phyloP scores from a whole-genome alignment of 257 asterid species.

The Coffea canephora region DNA sequence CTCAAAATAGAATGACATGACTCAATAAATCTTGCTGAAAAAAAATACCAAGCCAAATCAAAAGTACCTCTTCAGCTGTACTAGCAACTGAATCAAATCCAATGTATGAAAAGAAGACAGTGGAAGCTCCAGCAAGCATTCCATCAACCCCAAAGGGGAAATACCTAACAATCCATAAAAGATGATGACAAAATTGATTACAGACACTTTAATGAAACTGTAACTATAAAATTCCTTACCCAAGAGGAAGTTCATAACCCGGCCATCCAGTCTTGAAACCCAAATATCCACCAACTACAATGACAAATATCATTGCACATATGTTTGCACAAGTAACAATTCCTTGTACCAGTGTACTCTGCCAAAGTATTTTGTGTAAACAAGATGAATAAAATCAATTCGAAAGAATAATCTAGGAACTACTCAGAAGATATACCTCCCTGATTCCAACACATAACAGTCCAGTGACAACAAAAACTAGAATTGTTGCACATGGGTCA shows the following conservation, averaged over 20 bases:
- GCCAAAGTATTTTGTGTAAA: slow-evolving; percentile 24
- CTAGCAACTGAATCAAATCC: slow-evolving; percentile 98
- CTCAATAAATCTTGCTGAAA: neutral
- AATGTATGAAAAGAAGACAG: slow-evolving; percentile 89
- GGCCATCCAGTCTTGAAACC: slow-evolving; percentile 98
- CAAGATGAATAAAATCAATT: slow-evolving; percentile 9
- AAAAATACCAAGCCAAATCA: neutral
- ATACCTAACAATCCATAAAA: slow-evolving; percentile 41
- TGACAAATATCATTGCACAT: slow-evolving; percentile 91
- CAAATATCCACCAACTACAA: slow-evolving; percentile 89
- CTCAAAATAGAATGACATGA: neutral
- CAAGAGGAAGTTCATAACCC: slow-evolving; percentile 80
- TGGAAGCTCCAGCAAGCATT: slow-evolving; percentile 98
- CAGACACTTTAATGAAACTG: neutral
- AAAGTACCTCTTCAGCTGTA: slow-evolving; percentile 91
- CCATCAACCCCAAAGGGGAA: slow-evolving; percentile 87
- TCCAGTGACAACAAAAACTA: slow-evolving; percentile 35
- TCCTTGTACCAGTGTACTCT: slow-evolving; percentile 95
- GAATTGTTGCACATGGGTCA: slow-evolving; percentile 62
- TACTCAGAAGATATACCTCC: slow-evolving; percentile 48
- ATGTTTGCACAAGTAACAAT: slow-evolving; percentile 73
- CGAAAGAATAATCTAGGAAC: neutral
- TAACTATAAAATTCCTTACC: slow-evolving; percentile 40
- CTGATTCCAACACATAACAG: slow-evolving; percentile 54
- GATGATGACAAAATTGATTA: neutral